Percentiles rank a stretch among this genome's conserved stretches.
These are phyloP conservation scores for Linanthus parryae DNA, from an alignment of 148 eudicot genomes.

Conservation along the genomic window DNA sequence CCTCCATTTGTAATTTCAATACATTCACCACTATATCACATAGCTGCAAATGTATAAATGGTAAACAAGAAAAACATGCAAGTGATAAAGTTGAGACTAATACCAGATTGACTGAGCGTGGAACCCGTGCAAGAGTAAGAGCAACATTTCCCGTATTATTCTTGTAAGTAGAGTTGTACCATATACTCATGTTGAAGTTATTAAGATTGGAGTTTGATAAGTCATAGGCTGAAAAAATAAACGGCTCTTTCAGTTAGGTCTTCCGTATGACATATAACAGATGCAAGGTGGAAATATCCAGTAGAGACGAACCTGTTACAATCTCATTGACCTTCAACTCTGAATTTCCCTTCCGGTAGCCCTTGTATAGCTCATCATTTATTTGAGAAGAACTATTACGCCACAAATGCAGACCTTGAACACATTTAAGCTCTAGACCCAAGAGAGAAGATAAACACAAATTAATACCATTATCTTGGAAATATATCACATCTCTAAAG, in stretches of 20 bases:
- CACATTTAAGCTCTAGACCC: constrained; percentile 54
- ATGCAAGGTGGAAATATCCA: too few relatives aligned
- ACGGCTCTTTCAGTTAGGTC: too few relatives aligned
- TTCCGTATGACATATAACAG: too few relatives aligned
- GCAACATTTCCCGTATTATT: constrained; percentile 41
- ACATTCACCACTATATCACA: not conserved
- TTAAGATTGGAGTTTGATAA: constrained; percentile 48
- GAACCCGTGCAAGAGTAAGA: constrained; percentile 42
- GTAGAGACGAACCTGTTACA: constrained; percentile 66
- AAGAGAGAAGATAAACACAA: constrained; percentile 6
- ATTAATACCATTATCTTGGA: too few relatives aligned
- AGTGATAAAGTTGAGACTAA: constrained; percentile 10
- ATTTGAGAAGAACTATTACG: constrained; percentile 82
- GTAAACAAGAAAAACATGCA: constrained; percentile 1
- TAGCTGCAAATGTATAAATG: too few relatives aligned
- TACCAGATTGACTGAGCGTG: constrained; percentile 84
- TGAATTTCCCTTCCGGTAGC: constrained; percentile 58
- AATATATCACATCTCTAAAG: too few relatives aligned
- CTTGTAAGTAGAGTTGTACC: constrained; percentile 70
- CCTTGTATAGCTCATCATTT: constrained; percentile 71
- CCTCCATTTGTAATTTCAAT: not conserved
- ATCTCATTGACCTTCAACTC: constrained; percentile 59
- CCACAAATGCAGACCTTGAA: constrained; percentile 67
- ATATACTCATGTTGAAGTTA: constrained; percentile 58
- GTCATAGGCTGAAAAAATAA: constrained; percentile 58